Evolutionary conservation across 805 yeast genomes (phyloP).

Genomic region (Wickerhamiella dianesei): DNA sequence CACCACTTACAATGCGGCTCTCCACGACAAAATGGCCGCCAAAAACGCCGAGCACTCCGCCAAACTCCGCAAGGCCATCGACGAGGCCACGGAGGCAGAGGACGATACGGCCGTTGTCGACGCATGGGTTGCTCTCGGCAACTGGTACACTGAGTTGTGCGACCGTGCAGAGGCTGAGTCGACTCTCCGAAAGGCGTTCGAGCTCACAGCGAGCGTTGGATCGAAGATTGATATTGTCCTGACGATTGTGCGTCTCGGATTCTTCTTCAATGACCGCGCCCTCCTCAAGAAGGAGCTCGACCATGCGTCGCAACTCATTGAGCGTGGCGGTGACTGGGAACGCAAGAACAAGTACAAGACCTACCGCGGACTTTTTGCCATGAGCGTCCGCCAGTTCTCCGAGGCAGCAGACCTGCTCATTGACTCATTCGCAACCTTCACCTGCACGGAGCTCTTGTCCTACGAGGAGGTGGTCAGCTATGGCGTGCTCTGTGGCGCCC

Average conservation of each 20-base stretch:
- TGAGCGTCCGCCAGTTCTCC: constrained; percentile 74
- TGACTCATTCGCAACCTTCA: constrained; percentile 89
- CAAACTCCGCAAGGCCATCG: constrained; percentile 32
- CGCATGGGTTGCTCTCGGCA: constrained; percentile 69
- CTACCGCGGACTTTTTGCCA: constrained; percentile 66
- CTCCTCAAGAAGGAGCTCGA: constrained; percentile 61
- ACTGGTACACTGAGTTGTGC: constrained; percentile 74
- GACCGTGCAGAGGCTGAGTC: constrained; percentile 58
- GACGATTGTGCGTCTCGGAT: constrained; percentile 76
- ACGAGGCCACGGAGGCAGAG: constrained; percentile 59
- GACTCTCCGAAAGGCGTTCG: constrained; percentile 59
- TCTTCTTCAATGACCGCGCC: constrained; percentile 67
- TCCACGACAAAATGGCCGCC: constrained; percentile 49
- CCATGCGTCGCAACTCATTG: constrained; percentile 60
- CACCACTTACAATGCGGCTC: constrained; percentile 30
- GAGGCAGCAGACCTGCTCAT: constrained; percentile 77
- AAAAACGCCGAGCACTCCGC: constrained; percentile 45
- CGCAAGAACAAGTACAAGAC: constrained; percentile 91
- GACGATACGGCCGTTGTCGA: constrained; percentile 74
- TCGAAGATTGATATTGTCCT: constrained; percentile 76
- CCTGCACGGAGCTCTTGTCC: constrained; percentile 77
- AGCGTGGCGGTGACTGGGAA: constrained; percentile 99
- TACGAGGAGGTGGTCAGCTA: constrained; percentile 84
- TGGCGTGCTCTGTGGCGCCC: constrained; percentile 77
- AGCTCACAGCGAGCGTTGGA: constrained; percentile 74